Percentiles rank a stretch among this genome's conserved stretches.
phyloP scores from a whole-genome alignment of 495 filamentous ascomycete species.

The Hypoxylon subgilvum region DNA sequence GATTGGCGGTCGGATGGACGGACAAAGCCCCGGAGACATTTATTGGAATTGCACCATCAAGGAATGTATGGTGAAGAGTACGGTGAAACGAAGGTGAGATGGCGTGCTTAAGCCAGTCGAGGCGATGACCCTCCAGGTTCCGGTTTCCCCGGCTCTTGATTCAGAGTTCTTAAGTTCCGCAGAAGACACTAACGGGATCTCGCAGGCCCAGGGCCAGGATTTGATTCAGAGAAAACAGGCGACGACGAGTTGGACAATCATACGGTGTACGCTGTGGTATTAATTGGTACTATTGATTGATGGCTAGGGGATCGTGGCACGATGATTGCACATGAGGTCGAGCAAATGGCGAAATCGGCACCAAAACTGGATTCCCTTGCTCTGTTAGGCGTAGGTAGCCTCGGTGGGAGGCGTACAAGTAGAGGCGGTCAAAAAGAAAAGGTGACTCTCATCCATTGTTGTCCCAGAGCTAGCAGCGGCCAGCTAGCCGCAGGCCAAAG shows the following conservation, averaged over 20 bases:
- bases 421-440: conserved; percentile 24
- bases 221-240: not conserved
- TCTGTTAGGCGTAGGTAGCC: no score
- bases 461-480: no score
- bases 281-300: not conserved
- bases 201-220: conserved; percentile 4
- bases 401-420: no score
- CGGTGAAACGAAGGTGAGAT: conserved; percentile 38
- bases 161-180: conserved; percentile 5
- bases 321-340: conserved; percentile 21
- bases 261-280: not conserved
- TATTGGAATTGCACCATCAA: conserved; percentile 37
- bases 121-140: conserved; percentile 23
- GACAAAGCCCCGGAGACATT: conserved; percentile 27
- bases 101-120: conserved; percentile 33
- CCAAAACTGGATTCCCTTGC: conserved; percentile 6
- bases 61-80: conserved; percentile 27
- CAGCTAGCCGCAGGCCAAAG: no score
- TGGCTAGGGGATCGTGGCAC: not conserved
- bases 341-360: conserved; percentile 36
- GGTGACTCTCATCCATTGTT: not conserved
- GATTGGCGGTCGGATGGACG: conserved; percentile 23
- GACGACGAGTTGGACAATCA: not conserved
- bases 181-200: conserved; percentile 26
- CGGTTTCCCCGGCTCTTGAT: not conserved